Evolutionary conservation across 306 rosid species (phyloP), one percentile per base, ranked within the genome.

Genomic region (Malus fusca): DNA sequence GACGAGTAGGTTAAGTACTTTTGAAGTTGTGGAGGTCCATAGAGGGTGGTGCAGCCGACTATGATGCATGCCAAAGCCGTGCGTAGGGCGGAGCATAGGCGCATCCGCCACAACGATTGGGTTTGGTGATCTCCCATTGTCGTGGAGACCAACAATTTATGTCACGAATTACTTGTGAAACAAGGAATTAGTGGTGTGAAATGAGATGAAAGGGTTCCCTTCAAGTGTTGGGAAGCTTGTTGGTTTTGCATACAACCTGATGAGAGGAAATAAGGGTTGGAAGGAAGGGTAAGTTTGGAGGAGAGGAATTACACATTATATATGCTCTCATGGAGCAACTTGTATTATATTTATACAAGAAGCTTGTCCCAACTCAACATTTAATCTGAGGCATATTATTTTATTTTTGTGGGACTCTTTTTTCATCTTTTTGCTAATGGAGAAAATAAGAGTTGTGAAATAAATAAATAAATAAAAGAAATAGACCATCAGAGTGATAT

Each of bases 31-130:
- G 26, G 71, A 0, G 98, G 96, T 35, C 89, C 81, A 35, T 88
- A 86, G 51, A 91, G 67, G 31, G 84, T 66, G 64, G 88, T 77
- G 83, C 80, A 82, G 14, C 86, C 90, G 0, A 88, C 89, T 72
- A 91, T 79, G 87, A 70, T 69, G 85, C 98, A 93, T 4, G 98
- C 96, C 15, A 91, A 37, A 58, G 88, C 82, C 0, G 97, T 82
- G 8, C 97, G 75, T 1, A 93, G 81, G 3, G 96, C 96, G 0
- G 83, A 84, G 23, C 78, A 83, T 6, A 91, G 28, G 17, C 90
- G 89, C 43, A 59, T 21, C 40, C 59, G 78, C 93, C 92, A 80
- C 21, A 84, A 4, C 4, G 78, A 52, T 25, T 67, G 15, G 1
- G 82, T 72, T 61, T 82, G 66, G 51, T 31, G n/a, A 64, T 8